These are phyloP conservation scores for Mycena sp. DNA, from an alignment of 1,284 basidiomycete species.

Conservation along the genomic window DNA sequence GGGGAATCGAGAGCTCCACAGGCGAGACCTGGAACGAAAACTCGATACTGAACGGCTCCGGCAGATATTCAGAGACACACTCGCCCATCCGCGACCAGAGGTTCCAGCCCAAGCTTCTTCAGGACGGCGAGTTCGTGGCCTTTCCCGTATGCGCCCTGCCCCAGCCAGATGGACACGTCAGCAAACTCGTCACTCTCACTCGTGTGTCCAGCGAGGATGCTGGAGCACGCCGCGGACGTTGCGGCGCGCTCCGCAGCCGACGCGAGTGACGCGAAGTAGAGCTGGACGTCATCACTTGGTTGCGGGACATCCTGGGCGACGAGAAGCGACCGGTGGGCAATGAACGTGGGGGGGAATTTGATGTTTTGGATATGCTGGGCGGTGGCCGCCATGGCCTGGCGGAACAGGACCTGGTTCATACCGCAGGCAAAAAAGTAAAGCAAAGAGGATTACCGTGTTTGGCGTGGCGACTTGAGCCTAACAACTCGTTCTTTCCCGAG, in stretches of 20 bases:
- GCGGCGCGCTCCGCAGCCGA: slow-evolving; percentile 50
- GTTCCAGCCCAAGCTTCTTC: slow-evolving; percentile 39
- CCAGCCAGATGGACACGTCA: slow-evolving; percentile 62
- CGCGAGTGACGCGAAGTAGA: slow-evolving; percentile 44
- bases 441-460: too few species aligned
- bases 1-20: slow-evolving; percentile 22
- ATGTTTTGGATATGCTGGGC: slow-evolving; percentile 27
- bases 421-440: too few species aligned
- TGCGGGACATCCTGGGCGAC: slow-evolving; percentile 21
- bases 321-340: slow-evolving; percentile 30
- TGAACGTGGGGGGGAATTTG: slow-evolving; percentile 24
- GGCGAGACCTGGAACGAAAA: slow-evolving; percentile 3
- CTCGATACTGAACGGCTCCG: slow-evolving; percentile 7
- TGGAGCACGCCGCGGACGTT: slow-evolving; percentile 52
- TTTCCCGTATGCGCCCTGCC: slow-evolving; percentile 46
- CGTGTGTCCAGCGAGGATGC: slow-evolving; percentile 59
- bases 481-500: neutral
- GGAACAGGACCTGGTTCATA: neutral
- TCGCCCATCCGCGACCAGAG: neutral
- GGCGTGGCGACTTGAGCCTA: too few species aligned
- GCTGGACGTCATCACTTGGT: slow-evolving; percentile 17
- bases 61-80: neutral
- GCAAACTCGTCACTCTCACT: slow-evolving; percentile 66
- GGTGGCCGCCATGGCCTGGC: slow-evolving; percentile 1
- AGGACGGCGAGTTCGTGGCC: slow-evolving; percentile 43